Conservation (phyloP, 169 alveolate species). For the Plasmodium berghei region DNA sequence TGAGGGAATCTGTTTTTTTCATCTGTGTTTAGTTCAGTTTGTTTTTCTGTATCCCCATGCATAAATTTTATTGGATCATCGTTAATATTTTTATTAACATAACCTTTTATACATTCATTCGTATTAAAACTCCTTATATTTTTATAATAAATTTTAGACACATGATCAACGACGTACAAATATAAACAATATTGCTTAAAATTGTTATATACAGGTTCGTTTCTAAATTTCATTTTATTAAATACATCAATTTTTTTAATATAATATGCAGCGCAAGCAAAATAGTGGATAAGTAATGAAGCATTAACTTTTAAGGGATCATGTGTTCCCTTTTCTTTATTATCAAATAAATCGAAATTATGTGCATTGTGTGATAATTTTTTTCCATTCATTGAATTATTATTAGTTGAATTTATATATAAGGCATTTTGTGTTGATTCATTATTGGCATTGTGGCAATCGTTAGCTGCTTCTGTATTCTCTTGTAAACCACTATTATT, state of each 20-base stretch:
- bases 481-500: slow-evolving; percentile 47
- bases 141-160: slow-evolving; percentile 55
- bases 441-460: slow-evolving; percentile 22
- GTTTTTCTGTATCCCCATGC: slow-evolving; percentile 10
- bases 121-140: not conserved
- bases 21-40: not conserved
- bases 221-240: slow-evolving; percentile 31
- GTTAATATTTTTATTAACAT: not conserved
- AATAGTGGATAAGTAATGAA: slow-evolving; percentile 78
- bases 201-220: slow-evolving; percentile 22
- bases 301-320: slow-evolving; percentile 72
- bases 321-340: slow-evolving; percentile 35
- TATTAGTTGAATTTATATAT: slow-evolving; percentile 25
- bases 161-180: slow-evolving; percentile 69
- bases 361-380: slow-evolving; percentile 14
- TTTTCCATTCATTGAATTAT: slow-evolving; percentile 20
- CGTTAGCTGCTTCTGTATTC: slow-evolving; percentile 49
- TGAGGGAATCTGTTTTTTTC: not conserved
- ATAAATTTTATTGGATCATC: not conserved
- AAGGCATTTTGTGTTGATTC: slow-evolving; percentile 3
- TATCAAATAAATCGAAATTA: slow-evolving; percentile 56
- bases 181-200: slow-evolving; percentile 65
- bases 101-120: slow-evolving; percentile 1
- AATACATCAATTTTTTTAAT: slow-evolving; percentile 51
- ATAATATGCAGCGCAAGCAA: slow-evolving; percentile 79